Evolutionary conservation across 2,329 filamentous ascomycete genomes (phyloP), one percentile per base, ranked within the genome.

Genomic region (Nectriaceae sp.): DNA sequence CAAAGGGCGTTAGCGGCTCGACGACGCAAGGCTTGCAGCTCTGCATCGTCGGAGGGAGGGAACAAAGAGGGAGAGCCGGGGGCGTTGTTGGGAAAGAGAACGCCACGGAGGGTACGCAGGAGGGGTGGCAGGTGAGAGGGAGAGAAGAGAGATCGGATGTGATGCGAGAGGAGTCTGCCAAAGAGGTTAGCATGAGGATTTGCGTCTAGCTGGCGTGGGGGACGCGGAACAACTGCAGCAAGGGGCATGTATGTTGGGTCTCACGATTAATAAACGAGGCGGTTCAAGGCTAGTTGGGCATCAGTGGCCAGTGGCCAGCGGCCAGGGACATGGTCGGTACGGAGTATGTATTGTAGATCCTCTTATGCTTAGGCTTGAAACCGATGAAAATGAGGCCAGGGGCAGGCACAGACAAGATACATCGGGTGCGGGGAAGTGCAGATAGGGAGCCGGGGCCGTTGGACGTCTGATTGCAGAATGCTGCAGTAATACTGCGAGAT

Each of bases 81-180:
- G 60, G 82, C 77, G 70, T 95, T 95, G 71, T 90, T 88, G 57
- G 94, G 93, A 67, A 97, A 97, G 47, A 97, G 75, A 52, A 88
- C 82, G 61, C 82, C 83, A 66, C 94, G 88, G 62, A 89, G 78
- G 57, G 84, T 80, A 66, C 84, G 82, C 61, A 93, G 79, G 57
- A 89, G 70, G 65, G 77, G 76, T 66, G 88, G 84, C 47, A 91
- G 75, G 58, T 81, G 76, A 53, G 78, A 77, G 58, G 85, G 76
- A 70, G 85, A 80, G 53, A 90, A 75, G 52, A 89, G 66, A 65
- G 70, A 72, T 54, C 75, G 73, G 55, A 84, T 76, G 59, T 75
- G 71, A 66, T 84, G 71, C 44, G 82, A 85, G 55, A 87, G 71
- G 51, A 79, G 76, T 71, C 79, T 88, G 69, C 63, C 36, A 49